These are phyloP conservation scores for Lecanicillium sp. DNA, from an alignment of 2,329 filamentous ascomycete species.

Conservation along the genomic window DNA sequence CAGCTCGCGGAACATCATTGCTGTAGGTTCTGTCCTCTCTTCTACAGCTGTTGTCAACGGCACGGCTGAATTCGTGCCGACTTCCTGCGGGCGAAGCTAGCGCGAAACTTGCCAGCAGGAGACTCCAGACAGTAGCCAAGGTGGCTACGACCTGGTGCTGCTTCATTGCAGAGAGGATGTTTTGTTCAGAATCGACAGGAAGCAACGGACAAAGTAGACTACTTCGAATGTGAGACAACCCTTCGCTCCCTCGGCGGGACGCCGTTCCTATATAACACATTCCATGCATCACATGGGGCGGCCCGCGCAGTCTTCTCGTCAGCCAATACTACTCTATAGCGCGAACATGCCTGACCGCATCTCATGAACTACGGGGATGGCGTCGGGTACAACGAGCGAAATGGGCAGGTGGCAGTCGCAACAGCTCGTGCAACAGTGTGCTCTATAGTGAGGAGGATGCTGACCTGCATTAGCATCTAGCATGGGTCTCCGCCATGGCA, in stretches of 20 bases:
- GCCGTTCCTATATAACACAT: too few species aligned
- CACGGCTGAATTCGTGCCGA: neutral
- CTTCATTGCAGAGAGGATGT: conserved; percentile 3
- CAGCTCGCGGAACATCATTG: conserved; percentile 7
- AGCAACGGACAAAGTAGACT: neutral
- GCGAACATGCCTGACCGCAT: too few species aligned
- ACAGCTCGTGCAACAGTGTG: neutral
- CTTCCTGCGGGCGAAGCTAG: neutral
- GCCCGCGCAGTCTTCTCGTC: too few species aligned
- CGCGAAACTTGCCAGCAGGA: neutral
- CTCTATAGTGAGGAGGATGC: too few species aligned
- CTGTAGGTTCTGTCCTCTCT: conserved; percentile 8
- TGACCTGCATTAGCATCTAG: conserved; percentile 3
- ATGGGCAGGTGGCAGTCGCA: too few species aligned
- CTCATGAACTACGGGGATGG: too few species aligned
- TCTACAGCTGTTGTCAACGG: conserved; percentile 7
- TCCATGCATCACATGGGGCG: too few species aligned
- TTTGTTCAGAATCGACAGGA: neutral
- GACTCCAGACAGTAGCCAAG: conserved; percentile 4
- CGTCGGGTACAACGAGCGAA: too few species aligned
- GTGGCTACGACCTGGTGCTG: conserved; percentile 1
- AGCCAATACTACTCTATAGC: too few species aligned
- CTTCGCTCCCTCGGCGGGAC: too few species aligned
- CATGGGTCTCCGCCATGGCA: neutral
- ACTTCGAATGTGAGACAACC: too few species aligned